Evolutionary conservation across 2,329 filamentous ascomycete genomes (phyloP), one percentile per base, ranked within the genome.

Genomic region (Aspergillus floridensis): DNA sequence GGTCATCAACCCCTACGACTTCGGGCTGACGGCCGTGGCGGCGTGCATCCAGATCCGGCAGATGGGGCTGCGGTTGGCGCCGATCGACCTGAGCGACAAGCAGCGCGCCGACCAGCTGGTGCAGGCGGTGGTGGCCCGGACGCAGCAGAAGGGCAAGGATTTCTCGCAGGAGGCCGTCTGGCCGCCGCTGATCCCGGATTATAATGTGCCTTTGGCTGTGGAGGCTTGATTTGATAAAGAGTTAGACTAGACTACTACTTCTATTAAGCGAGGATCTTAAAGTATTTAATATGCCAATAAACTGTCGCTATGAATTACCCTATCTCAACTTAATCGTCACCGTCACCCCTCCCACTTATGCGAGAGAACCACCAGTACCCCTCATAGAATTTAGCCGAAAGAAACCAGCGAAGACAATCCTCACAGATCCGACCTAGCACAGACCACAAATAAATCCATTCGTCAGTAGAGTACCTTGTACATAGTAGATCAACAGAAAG

Each of bases 41-140:
- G 80, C 79, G 1, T 81, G 81, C 2, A 75, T 77, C 16, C 82
- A 84, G 70, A 82, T 85, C 41, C 70, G 75, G 55, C 81, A 84
- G 70, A 68, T 84, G 12, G 81, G 81, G 11, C 82, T 81, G 68
- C 80, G 82, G 56, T 74, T 82, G 57, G 73, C 82, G 68, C 83
- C 83, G 3, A 78, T 84, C 53, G 82, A 86, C 67, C 65, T 84
- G 53, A 81, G 78, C 16, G 66, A 74, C 12, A 70, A 81, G 63
- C 75, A 79, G 62, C 82, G 82, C 59, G 70, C 80, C 7, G 71
- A 82, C 47, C 73, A 68, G 0, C 84, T 84, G 64, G 67, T 76
- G 72, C 78, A 81, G 67, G 16, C 38, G 38, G 38, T 44, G 38
- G 38, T 44, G 14, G 14, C 14, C 4, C 6, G 38, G 16, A 44